These are phyloP conservation scores for Lodderomyces metapsilosis DNA, from an alignment of 1,139 yeast genomes.

Conservation along the genomic window DNA sequence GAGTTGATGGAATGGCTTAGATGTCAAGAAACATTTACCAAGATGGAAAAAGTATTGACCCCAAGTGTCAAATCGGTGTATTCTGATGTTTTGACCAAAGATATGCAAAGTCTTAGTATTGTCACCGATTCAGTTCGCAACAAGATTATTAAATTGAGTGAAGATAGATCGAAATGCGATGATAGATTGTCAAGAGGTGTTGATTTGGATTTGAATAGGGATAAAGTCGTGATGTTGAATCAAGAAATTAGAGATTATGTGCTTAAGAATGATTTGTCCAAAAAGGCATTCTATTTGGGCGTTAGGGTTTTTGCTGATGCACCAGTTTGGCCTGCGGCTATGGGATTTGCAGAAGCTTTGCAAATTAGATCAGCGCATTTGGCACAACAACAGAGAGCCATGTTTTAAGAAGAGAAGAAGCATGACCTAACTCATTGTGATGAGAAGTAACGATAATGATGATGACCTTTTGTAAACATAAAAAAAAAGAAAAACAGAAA, in stretches of 20 bases:
- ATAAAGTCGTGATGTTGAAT: conserved; percentile 11
- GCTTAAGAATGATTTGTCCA: conserved; percentile 47
- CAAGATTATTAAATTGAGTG: conserved; percentile 10
- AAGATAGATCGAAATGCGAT: conserved; percentile 14
- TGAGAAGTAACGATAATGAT: background rate
- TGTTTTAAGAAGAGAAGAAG: conserved; percentile 1
- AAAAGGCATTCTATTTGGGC: conserved; percentile 61
- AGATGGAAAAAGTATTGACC: conserved; percentile 50
- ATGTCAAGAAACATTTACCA: conserved; percentile 50
- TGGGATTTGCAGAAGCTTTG: conserved; percentile 73
- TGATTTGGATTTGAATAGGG: conserved; percentile 10
- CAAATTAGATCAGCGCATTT: conserved; percentile 56
- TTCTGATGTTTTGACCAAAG: conserved; percentile 51
- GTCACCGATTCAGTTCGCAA: conserved; percentile 4
- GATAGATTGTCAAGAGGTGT: conserved; percentile 12
- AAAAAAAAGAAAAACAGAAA: too few relatives aligned
- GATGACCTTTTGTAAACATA: background rate
- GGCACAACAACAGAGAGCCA: background rate
- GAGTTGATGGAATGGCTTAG: conserved; percentile 52
- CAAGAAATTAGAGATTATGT: conserved; percentile 34
- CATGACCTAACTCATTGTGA: too few relatives aligned
- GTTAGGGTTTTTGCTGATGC: conserved; percentile 75
- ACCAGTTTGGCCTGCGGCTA: conserved; percentile 79
- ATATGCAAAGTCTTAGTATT: conserved; percentile 6
- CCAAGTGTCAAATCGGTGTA: conserved; percentile 33